These are phyloP conservation scores for Boehmeria nivea DNA, from an alignment of 306 rosid species.

Conservation along the genomic window DNA sequence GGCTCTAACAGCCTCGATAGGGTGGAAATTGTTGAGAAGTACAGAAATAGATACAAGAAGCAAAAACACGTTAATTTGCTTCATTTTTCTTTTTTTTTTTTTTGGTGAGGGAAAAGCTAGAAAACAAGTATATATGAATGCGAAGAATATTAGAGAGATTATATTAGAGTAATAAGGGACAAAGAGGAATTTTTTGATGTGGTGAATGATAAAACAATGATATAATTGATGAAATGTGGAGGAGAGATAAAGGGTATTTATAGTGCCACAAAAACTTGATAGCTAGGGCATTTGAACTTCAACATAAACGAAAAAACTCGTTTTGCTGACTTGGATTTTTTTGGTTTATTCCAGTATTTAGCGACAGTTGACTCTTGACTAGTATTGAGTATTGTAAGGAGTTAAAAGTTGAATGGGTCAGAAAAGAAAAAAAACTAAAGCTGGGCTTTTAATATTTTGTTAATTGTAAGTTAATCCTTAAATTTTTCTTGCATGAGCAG, in stretches of 20 bases:
- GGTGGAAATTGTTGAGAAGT: background rate
- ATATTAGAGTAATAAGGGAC: too few relatives aligned
- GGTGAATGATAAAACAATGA: too few relatives aligned
- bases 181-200: too few relatives aligned
- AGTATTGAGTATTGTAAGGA: background rate
- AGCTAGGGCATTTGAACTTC: too few relatives aligned
- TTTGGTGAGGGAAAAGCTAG: too few relatives aligned
- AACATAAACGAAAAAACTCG: background rate
- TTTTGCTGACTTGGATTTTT: background rate
- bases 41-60: background rate
- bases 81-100: too few relatives aligned
- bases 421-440: background rate
- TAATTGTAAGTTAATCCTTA: background rate
- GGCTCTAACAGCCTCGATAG: background rate
- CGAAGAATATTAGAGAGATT: too few relatives aligned
- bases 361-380: background rate
- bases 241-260: background rate
- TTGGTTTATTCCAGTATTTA: background rate
- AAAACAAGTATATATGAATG: too few relatives aligned
- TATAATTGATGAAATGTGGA: background rate
- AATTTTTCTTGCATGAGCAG: background rate
- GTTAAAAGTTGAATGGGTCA: background rate
- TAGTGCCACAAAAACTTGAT: background rate
- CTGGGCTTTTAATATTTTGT: background rate
- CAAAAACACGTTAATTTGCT: background rate